These are phyloP conservation scores for Euclidium syriacum DNA, from an alignment of 345 rosid species.

Conservation along the genomic window DNA sequence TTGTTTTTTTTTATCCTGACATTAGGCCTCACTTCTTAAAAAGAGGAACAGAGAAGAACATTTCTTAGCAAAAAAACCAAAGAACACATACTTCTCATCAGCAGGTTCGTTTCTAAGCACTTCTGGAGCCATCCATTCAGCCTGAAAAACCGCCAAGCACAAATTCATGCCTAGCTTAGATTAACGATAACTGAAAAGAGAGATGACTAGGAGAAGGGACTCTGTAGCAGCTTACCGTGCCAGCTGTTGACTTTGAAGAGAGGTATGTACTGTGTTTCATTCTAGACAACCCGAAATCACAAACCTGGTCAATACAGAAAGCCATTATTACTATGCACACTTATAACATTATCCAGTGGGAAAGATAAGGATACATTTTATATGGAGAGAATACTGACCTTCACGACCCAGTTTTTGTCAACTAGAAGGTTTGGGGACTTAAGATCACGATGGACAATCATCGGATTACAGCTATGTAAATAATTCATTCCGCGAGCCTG, in stretches of 20 bases:
- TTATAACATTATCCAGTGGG: neutral
- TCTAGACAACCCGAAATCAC: conserved; percentile 89
- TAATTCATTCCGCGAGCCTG: conserved; percentile 99
- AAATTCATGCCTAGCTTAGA: neutral
- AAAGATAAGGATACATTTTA: neutral
- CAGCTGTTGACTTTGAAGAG: conserved; percentile 91
- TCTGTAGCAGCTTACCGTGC: conserved; percentile 56
- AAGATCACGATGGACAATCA: conserved; percentile 88
- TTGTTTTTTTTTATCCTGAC: neutral
- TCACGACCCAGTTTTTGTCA: conserved; percentile 94
- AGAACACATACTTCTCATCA: conserved; percentile 68
- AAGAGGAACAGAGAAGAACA: neutral
- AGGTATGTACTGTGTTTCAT: conserved; percentile 94
- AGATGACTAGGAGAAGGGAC: neutral
- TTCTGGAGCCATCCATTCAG: conserved; percentile 99
- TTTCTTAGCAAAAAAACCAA: neutral
- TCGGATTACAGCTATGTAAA: conserved; percentile 80
- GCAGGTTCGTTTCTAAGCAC: conserved; percentile 96
- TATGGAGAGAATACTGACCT: conserved; percentile 39
- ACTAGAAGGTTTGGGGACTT: conserved; percentile 96
- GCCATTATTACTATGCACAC: neutral
- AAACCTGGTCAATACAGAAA: conserved; percentile 44
- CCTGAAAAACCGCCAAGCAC: conserved; percentile 42
- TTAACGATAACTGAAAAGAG: neutral
- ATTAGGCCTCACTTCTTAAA: neutral